Conservation (phyloP, 495 filamentous ascomycete genomes). For the Penicillium fimorum region DNA sequence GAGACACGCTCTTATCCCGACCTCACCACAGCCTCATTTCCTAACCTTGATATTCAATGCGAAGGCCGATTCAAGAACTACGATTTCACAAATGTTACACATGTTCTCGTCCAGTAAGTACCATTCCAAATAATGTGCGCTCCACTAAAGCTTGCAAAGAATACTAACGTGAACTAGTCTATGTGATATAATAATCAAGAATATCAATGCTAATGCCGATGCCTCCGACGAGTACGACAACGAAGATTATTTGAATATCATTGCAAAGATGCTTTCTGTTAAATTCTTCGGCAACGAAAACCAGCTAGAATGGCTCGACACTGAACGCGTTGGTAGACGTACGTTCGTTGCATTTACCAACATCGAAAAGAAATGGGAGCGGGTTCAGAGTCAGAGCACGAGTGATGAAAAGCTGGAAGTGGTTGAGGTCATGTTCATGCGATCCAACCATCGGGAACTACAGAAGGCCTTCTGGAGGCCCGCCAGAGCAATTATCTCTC, state of each 20-base stretch:
- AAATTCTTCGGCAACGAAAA: background rate
- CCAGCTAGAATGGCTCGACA: background rate
- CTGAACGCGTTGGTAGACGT: background rate
- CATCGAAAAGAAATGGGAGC: background rate
- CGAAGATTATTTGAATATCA: background rate
- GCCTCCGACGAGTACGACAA: background rate
- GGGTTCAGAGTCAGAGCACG: background rate
- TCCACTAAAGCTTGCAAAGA: background rate
- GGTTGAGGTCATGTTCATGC: background rate
- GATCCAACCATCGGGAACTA: background rate
- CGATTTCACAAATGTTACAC: background rate
- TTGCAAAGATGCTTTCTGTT: background rate
- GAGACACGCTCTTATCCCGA: background rate
- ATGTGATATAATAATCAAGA: background rate
- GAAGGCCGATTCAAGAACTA: background rate
- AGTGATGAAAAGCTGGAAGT: background rate
- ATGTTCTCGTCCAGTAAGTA: background rate
- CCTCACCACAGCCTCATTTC: background rate
- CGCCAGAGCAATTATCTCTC: background rate
- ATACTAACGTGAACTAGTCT: background rate
- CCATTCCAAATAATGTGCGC: background rate
- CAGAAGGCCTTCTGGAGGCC: conserved; percentile 2
- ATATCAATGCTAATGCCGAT: background rate
- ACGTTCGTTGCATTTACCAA: conserved; percentile 1
- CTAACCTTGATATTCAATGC: background rate